Evolutionary conservation across 1,284 basidiomycete genomes (phyloP).

Genomic region (Phaffia rhodozyma): DNA sequence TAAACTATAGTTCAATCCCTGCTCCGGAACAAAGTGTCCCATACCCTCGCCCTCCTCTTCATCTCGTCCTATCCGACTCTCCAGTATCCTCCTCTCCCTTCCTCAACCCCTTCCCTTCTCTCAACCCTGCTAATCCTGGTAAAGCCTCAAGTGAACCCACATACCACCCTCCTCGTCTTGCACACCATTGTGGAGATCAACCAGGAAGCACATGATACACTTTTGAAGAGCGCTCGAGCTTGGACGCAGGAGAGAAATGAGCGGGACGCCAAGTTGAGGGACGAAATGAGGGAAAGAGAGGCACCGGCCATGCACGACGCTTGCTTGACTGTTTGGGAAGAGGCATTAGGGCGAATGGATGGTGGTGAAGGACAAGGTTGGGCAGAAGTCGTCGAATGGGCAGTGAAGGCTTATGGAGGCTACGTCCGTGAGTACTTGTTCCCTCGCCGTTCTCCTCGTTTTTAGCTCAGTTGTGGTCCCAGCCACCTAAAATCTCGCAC

Average conservation of each 20-base stretch:
- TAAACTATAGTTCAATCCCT: conserved; percentile 11
- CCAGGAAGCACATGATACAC: conserved; percentile 80
- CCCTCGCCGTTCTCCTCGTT: not conserved
- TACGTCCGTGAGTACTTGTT: conserved; percentile 67
- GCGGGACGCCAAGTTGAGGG: conserved; percentile 70
- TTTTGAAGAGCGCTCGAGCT: conserved; percentile 68
- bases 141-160: conserved; percentile 53
- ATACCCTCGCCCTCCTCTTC: conserved; percentile 91
- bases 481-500: not conserved
- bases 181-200: conserved; percentile 82
- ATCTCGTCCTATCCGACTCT: conserved; percentile 49
- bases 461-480: not conserved
- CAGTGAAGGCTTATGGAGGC: conserved; percentile 77
- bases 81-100: conserved; percentile 25
- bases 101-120: conserved; percentile 33
- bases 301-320: conserved; percentile 77
- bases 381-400: conserved; percentile 74
- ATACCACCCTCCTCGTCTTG: conserved; percentile 73
- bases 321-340: conserved; percentile 68
- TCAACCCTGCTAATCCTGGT: conserved; percentile 37
- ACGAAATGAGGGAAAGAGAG: conserved; percentile 79
- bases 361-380: conserved; percentile 48
- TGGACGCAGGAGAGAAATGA: conserved; percentile 57
- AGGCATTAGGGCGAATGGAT: conserved; percentile 48
- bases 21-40: conserved; percentile 84